Conservation (phyloP, 2,329 filamentous ascomycete genomes). For the Xylariaceae sp. region DNA sequence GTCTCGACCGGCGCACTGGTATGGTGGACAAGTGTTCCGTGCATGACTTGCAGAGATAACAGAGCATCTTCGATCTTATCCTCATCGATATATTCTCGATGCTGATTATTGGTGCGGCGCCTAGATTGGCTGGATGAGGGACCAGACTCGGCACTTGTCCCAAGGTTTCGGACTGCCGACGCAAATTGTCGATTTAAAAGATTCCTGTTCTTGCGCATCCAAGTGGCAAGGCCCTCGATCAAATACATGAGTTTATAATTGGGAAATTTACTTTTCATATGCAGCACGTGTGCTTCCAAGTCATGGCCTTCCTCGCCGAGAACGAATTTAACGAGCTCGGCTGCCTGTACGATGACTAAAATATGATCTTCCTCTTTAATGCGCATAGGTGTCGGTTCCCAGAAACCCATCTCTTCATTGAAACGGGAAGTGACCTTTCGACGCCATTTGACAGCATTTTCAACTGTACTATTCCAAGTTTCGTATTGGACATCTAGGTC, state of each 20-base stretch:
- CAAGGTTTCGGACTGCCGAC: conserved; percentile 62
- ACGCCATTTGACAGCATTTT: conserved; percentile 69
- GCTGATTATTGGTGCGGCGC: conserved; percentile 49
- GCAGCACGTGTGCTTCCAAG: conserved; percentile 64
- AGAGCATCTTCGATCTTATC: conserved; percentile 74
- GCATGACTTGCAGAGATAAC: conserved; percentile 70
- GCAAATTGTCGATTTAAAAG: conserved; percentile 71
- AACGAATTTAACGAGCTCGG: conserved; percentile 69
- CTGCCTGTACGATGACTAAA: conserved; percentile 65
- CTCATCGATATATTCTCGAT: conserved; percentile 64
- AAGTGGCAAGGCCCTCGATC: conserved; percentile 70
- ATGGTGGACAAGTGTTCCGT: conserved; percentile 73
- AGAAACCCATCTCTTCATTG: conserved; percentile 65
- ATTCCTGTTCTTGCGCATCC: conserved; percentile 72
- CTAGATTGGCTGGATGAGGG: conserved; percentile 36
- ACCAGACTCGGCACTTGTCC: conserved; percentile 41
- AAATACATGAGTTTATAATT: conserved; percentile 68
- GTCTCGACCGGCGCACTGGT: conserved; percentile 66
- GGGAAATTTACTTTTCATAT: conserved; percentile 60
- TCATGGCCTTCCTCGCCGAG: conserved; percentile 52
- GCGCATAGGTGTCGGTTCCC: conserved; percentile 64
- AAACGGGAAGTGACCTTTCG: conserved; percentile 69
- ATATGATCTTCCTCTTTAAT: conserved; percentile 65
- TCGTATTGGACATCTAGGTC: conserved; percentile 55
- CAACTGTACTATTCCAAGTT: conserved; percentile 52